Evolutionary conservation across 371 early-diverging fungal species (phyloP).

Genomic region (Mortierella polycephala): DNA sequence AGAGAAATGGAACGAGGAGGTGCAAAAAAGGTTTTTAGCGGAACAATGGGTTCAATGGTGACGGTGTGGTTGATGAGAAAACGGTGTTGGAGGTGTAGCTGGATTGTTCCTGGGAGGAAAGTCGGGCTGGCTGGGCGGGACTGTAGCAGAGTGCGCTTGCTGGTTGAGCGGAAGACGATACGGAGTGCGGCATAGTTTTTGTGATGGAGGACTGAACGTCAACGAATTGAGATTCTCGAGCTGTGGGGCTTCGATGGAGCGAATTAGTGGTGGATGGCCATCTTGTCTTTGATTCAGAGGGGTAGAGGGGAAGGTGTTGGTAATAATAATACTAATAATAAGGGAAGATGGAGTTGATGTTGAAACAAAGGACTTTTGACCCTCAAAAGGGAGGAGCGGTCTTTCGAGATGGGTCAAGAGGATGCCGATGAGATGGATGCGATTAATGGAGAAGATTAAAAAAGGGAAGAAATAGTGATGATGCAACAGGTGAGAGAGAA

Average conservation of each 20-base stretch:
- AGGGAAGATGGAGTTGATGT: not conserved
- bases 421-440: not conserved
- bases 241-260: slow-evolving; percentile 6
- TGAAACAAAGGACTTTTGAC: slow-evolving; percentile 3
- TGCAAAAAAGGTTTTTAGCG: slow-evolving; percentile 3
- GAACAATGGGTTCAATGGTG: slow-evolving; percentile 18
- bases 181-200: slow-evolving; percentile 33
- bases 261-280: slow-evolving; percentile 20
- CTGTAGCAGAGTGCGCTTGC: slow-evolving; percentile 34
- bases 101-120: slow-evolving; percentile 13
- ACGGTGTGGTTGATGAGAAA: slow-evolving; percentile 1
- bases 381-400: slow-evolving; percentile 3
- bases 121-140: slow-evolving; percentile 15
- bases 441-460: no score
- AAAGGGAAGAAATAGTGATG: no score
- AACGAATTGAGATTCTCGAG: slow-evolving; percentile 28
- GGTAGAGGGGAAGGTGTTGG: not conserved
- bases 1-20: slow-evolving; percentile 8
- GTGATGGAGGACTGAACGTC: slow-evolving; percentile 16
- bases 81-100: not conserved
- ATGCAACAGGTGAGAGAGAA: no score
- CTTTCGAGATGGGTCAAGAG: not conserved
- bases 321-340: slow-evolving; percentile 1
- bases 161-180: slow-evolving; percentile 16
- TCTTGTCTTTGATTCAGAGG: slow-evolving; percentile 2